A percentile compares a stretch with the other conserved stretches of the same genome.
Evolutionary conservation across 108 stramenopile genomes (phyloP).

Genomic region (Nitzschia putrida): DNA sequence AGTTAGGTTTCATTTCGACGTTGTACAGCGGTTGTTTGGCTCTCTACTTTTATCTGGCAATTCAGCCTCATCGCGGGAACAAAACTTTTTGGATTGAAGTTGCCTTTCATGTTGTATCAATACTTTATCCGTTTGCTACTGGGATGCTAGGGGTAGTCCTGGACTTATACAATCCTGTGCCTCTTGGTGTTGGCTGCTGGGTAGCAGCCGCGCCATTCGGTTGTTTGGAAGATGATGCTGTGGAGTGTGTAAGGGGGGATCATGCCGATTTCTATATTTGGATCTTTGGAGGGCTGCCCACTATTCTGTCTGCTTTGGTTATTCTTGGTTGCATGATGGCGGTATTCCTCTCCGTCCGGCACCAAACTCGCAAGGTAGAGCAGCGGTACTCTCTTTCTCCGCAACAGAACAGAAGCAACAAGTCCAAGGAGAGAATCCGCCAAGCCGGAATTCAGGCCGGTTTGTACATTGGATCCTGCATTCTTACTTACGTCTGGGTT

Average conservation of each 20-base stretch:
- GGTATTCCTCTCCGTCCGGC: background rate
- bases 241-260: background rate
- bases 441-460: background rate
- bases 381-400: background rate
- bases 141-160: background rate
- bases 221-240: background rate
- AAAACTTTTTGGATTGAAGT: background rate
- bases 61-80: background rate
- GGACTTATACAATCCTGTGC: background rate
- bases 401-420: background rate
- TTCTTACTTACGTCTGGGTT: background rate
- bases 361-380: background rate
- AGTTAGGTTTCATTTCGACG: constrained; percentile 8
- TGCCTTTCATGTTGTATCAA: background rate
- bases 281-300: background rate
- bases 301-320: background rate
- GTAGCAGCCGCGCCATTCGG: background rate
- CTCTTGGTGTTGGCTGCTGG: background rate
- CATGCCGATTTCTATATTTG: background rate
- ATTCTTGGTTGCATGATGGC: constrained; percentile 3
- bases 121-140: background rate
- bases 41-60: background rate
- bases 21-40: constrained; percentile 22
- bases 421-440: background rate
- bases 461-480: background rate